These are phyloP conservation scores for Dothideomycetes sp. DNA, from an alignment of 2,329 filamentous ascomycete genomes.

Conservation along the genomic window DNA sequence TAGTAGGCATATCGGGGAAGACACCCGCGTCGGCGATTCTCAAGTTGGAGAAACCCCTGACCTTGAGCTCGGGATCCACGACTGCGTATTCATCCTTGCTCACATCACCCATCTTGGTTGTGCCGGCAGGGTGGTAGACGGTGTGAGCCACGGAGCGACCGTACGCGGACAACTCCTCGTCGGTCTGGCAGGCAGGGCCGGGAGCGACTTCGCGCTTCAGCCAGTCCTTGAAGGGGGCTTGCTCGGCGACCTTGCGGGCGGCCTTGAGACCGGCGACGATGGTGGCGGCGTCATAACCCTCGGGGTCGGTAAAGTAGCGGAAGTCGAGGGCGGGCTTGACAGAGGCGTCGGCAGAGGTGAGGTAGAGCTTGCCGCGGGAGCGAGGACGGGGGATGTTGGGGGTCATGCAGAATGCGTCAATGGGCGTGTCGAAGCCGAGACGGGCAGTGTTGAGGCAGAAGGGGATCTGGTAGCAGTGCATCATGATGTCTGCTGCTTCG, in stretches of 20 bases:
- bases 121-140: slow-evolving; percentile 82
- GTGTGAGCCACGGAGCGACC: slow-evolving; percentile 73
- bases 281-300: slow-evolving; percentile 75
- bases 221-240: slow-evolving; percentile 71
- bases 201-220: slow-evolving; percentile 74
- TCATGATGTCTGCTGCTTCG: slow-evolving; percentile 77
- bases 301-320: slow-evolving; percentile 78
- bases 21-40: slow-evolving; percentile 79
- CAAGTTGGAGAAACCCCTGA: slow-evolving; percentile 61
- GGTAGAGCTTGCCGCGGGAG: slow-evolving; percentile 65
- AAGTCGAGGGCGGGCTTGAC: slow-evolving; percentile 80
- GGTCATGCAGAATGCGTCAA: slow-evolving; percentile 86
- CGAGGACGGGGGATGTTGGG: slow-evolving; percentile 80
- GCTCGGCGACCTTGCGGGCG: slow-evolving; percentile 63
- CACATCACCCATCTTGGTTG: slow-evolving; percentile 79
- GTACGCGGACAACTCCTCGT: slow-evolving; percentile 74
- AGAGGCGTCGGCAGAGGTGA: slow-evolving; percentile 61
- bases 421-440: slow-evolving; percentile 60
- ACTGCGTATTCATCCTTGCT: slow-evolving; percentile 60
- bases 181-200: slow-evolving; percentile 59
- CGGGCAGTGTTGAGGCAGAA: slow-evolving; percentile 76
- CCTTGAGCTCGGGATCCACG: slow-evolving; percentile 63
- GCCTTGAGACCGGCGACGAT: slow-evolving; percentile 68
- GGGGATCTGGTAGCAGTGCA: slow-evolving; percentile 94
- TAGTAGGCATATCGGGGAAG: slow-evolving; percentile 75